These are phyloP conservation scores for Actinomortierella ambigua DNA, from an alignment of 371 early-diverging fungal species.

Conservation along the genomic window DNA sequence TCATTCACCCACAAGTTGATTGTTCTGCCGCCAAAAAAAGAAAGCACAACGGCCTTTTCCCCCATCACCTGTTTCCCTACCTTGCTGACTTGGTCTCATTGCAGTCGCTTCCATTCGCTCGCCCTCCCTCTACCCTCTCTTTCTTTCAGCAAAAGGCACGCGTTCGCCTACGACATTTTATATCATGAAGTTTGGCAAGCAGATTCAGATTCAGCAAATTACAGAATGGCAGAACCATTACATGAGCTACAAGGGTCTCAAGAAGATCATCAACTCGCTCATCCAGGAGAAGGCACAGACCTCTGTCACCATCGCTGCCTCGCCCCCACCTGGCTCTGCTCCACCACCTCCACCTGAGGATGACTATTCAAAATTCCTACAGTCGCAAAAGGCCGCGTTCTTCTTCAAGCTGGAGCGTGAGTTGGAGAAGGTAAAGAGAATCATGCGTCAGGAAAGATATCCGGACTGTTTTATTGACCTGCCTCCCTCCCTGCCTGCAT, in stretches of 20 bases:
- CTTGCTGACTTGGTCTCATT: too few species aligned
- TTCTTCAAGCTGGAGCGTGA: slow-evolving; percentile 85
- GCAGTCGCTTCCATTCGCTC: too few species aligned
- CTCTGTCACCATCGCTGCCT: slow-evolving; percentile 48
- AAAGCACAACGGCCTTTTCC: too few species aligned
- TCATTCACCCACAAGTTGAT: too few species aligned
- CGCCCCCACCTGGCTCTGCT: slow-evolving; percentile 48
- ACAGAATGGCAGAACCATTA: slow-evolving; percentile 93
- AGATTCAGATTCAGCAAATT: slow-evolving; percentile 88
- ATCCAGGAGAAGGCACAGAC: slow-evolving; percentile 46
- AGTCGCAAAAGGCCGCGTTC: slow-evolving; percentile 82
- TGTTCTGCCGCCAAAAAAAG: too few species aligned
- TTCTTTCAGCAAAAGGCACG: neutral
- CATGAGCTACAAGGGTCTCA: slow-evolving; percentile 93
- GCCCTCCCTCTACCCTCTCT: neutral
- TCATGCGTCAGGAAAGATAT: neutral
- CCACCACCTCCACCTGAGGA: slow-evolving; percentile 48
- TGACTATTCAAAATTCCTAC: slow-evolving; percentile 57
- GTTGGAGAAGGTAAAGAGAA: slow-evolving; percentile 70
- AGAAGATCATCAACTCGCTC: slow-evolving; percentile 91
- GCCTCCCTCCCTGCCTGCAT: too few species aligned
- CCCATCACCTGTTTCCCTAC: too few species aligned
- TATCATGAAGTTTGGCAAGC: slow-evolving; percentile 88
- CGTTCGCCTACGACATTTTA: neutral
- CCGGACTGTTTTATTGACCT: neutral